Conservation (phyloP, 768 basidiomycete species). For the Russula abietina region DNA sequence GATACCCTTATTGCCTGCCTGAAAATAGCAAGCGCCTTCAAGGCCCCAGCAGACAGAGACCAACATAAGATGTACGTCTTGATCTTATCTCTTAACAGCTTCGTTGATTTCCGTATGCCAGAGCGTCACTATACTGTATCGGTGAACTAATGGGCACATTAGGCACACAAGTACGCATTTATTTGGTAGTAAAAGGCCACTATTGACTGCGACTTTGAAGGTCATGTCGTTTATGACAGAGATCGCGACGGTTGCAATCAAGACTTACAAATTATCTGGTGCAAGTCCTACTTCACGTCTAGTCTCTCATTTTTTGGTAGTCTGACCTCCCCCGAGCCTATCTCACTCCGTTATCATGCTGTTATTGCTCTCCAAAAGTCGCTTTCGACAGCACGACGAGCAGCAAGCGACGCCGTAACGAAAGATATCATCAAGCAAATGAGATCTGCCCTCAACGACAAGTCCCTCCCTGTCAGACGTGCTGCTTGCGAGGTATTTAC, state of each 20-base stretch:
- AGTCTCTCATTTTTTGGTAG: not conserved
- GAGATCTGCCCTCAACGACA: slow-evolving; percentile 69
- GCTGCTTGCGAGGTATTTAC: slow-evolving; percentile 65
- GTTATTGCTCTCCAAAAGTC: slow-evolving; percentile 73
- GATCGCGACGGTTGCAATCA: slow-evolving; percentile 59
- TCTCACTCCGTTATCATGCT: slow-evolving; percentile 79
- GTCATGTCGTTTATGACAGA: slow-evolving; percentile 96
- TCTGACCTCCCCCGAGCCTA: slow-evolving; percentile 44
- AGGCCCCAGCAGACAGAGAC: slow-evolving; percentile 53
- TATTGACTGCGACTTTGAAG: slow-evolving; percentile 37
- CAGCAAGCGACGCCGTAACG: slow-evolving; percentile 67
- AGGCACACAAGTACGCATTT: slow-evolving; percentile 66
- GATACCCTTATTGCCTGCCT: slow-evolving; percentile 79
- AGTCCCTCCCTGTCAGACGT: slow-evolving; percentile 78
- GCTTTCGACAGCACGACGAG: slow-evolving; percentile 72
- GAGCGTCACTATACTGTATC: slow-evolving; percentile 79
- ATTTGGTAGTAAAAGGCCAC: not conserved
- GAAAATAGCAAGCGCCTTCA: slow-evolving; percentile 67
- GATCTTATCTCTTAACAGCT: not conserved
- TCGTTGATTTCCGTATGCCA: slow-evolving; percentile 30
- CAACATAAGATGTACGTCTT: slow-evolving; percentile 56
- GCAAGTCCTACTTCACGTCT: slow-evolving; percentile 40
- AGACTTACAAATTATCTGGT: slow-evolving; percentile 63
- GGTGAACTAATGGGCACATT: slow-evolving; percentile 84
- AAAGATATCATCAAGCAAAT: slow-evolving; percentile 86